A percentile compares a stretch with the other conserved stretches of the same genome.
Evolutionary conservation across 495 filamentous ascomycete species (phyloP).

Genomic region (Parathielavia appendiculata): DNA sequence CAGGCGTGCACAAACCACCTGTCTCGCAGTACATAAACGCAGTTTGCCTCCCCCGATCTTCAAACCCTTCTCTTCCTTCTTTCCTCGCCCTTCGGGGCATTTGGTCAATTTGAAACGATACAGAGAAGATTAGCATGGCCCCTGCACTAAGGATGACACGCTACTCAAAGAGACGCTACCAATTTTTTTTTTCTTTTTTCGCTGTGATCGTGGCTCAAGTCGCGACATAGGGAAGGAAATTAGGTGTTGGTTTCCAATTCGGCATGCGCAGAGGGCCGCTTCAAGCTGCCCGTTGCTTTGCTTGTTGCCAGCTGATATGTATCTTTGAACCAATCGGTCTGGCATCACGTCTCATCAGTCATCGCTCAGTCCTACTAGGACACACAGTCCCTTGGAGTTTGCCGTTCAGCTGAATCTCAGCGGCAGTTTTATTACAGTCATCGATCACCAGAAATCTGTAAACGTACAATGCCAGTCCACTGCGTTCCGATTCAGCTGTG

Average conservation of each 20-base stretch:
- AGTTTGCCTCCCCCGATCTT: constrained; percentile 7
- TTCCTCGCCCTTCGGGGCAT: constrained; percentile 31
- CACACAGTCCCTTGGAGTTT: too few species aligned
- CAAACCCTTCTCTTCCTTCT: constrained; percentile 23
- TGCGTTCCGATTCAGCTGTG: too few species aligned
- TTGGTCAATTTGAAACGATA: constrained; percentile 41
- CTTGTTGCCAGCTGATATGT: too few species aligned
- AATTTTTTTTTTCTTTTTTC: constrained; percentile 74
- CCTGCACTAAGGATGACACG: constrained; percentile 99
- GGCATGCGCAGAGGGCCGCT: too few species aligned
- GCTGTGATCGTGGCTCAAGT: constrained; percentile 29
- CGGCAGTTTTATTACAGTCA: too few species aligned
- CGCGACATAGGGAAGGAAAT: constrained; percentile 29
- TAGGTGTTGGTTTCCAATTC: background rate
- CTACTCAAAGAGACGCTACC: constrained; percentile 96
- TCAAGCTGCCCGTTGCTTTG: too few species aligned
- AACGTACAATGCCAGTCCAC: too few species aligned
- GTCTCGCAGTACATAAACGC: constrained; percentile 15
- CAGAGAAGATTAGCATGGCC: constrained; percentile 99
- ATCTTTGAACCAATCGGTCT: too few species aligned
- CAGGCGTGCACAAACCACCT: constrained; percentile 26
- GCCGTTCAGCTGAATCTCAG: too few species aligned
- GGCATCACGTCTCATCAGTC: too few species aligned
- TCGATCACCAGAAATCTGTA: too few species aligned
- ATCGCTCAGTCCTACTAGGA: too few species aligned